phyloP scores from a whole-genome alignment of 1,284 basidiomycete species.

The Macrocybe sp. region DNA sequence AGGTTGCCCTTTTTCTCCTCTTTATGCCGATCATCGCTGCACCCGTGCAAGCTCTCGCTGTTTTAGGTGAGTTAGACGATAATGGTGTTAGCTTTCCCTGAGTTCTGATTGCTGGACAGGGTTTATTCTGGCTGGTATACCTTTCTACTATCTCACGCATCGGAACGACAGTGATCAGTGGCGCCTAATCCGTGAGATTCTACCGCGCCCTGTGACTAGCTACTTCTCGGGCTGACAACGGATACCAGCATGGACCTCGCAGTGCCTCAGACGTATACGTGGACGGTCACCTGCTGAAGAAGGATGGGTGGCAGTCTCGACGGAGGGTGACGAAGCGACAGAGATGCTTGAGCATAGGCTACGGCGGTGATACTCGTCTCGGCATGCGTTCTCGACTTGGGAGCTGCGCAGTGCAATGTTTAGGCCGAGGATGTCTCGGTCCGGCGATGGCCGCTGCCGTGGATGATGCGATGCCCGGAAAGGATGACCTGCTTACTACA shows the following conservation, averaged over 20 bases:
- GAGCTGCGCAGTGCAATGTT: too few species aligned
- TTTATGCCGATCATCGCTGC: conserved; percentile 96
- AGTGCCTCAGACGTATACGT: conserved; percentile 39
- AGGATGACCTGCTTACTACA: too few species aligned
- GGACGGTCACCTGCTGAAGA: conserved; percentile 46
- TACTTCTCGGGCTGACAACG: neutral
- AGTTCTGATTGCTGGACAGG: conserved; percentile 29
- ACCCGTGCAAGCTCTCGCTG: conserved; percentile 83
- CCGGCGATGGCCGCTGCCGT: too few species aligned
- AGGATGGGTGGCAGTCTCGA: conserved; percentile 74
- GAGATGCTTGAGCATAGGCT: conserved; percentile 49
- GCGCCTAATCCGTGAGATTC: conserved; percentile 41
- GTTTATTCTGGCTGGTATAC: conserved; percentile 73
- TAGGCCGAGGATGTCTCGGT: too few species aligned
- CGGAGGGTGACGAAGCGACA: conserved; percentile 62
- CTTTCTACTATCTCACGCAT: conserved; percentile 81
- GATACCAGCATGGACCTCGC: conserved; percentile 33
- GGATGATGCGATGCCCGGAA: too few species aligned
- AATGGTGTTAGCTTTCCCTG: neutral
- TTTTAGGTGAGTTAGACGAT: conserved; percentile 59
- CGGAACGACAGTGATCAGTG: conserved; percentile 41
- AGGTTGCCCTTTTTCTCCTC: conserved; percentile 89
- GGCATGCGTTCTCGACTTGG: neutral
- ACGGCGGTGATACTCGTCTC: conserved; percentile 18
- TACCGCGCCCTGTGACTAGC: neutral